Percentiles rank a stretch among this genome's conserved stretches.
These are phyloP conservation scores for Tephrocybe sp. DNA, from an alignment of 768 basidiomycete genomes.

Conservation along the genomic window DNA sequence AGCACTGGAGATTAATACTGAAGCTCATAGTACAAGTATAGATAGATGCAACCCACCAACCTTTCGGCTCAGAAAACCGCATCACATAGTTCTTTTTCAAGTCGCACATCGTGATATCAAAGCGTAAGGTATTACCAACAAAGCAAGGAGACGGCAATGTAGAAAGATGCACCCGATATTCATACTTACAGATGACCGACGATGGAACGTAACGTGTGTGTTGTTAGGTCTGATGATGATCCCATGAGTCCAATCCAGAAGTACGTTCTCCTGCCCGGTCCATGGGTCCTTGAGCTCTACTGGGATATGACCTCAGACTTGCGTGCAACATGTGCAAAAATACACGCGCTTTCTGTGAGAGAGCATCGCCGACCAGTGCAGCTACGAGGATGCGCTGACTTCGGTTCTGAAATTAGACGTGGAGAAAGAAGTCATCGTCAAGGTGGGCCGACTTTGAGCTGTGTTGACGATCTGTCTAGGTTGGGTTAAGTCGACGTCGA, in stretches of 20 bases:
- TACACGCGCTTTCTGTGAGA: slow-evolving; percentile 37
- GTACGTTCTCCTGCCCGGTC: slow-evolving; percentile 29
- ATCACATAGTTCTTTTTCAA: background rate
- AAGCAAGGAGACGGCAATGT: too few species aligned
- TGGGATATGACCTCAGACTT: slow-evolving; percentile 42
- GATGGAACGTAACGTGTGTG: slow-evolving; percentile 21
- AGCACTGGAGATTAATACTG: too few species aligned
- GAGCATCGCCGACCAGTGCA: slow-evolving; percentile 55
- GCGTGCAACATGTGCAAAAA: slow-evolving; percentile 43
- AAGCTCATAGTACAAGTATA: too few species aligned
- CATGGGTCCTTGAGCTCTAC: slow-evolving; percentile 28
- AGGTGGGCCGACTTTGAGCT: too few species aligned
- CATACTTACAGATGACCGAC: background rate
- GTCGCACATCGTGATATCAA: background rate
- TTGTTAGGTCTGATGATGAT: slow-evolving; percentile 36
- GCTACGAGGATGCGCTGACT: slow-evolving; percentile 46
- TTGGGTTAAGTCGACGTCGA: too few species aligned
- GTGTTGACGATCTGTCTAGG: too few species aligned
- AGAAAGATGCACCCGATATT: too few species aligned
- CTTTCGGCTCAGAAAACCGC: background rate
- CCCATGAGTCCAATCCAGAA: slow-evolving; percentile 39
- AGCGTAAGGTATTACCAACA: background rate
- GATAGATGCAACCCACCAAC: too few species aligned
- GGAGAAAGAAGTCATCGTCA: background rate
- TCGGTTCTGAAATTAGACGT: background rate